Conservation (phyloP, 176 grass and related monocot species). For the Tillandsia leiboldiana region DNA sequence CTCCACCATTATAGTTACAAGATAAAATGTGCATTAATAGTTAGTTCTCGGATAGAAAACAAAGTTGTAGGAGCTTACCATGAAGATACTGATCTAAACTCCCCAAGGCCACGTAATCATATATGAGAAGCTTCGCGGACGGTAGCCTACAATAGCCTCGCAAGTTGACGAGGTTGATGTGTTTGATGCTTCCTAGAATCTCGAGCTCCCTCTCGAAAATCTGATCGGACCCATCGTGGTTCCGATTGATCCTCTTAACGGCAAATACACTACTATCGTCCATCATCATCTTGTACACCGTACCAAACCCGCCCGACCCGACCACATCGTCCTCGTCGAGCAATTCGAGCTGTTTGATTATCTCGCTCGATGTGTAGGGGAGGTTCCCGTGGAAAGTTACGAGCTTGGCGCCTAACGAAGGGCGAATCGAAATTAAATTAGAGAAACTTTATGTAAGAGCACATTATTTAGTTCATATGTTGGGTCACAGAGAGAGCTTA, state of each 20-base stretch:
- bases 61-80: conserved; percentile 25
- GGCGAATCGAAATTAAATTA: background rate
- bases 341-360: conserved; percentile 74
- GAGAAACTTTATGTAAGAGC: too few species aligned
- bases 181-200: conserved; percentile 86
- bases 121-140: conserved; percentile 65
- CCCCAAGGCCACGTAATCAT: conserved; percentile 72
- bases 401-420: conserved; percentile 64
- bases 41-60: background rate
- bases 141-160: conserved; percentile 71
- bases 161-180: conserved; percentile 88
- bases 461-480: too few species aligned
- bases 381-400: conserved; percentile 93
- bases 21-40: too few species aligned
- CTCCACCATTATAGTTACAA: too few species aligned
- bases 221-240: conserved; percentile 34
- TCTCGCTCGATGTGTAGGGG: conserved; percentile 77
- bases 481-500: too few species aligned
- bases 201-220: conserved; percentile 87
- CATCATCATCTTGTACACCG: conserved; percentile 91
- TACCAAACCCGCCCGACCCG: conserved; percentile 84
- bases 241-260: conserved; percentile 77
- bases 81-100: conserved; percentile 80
- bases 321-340: conserved; percentile 80
- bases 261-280: conserved; percentile 70